Evolutionary conservation across 192 early-diverging fungal species (phyloP), one percentile per base, ranked within the genome.

Genomic region (Spizellomyces sp.): DNA sequence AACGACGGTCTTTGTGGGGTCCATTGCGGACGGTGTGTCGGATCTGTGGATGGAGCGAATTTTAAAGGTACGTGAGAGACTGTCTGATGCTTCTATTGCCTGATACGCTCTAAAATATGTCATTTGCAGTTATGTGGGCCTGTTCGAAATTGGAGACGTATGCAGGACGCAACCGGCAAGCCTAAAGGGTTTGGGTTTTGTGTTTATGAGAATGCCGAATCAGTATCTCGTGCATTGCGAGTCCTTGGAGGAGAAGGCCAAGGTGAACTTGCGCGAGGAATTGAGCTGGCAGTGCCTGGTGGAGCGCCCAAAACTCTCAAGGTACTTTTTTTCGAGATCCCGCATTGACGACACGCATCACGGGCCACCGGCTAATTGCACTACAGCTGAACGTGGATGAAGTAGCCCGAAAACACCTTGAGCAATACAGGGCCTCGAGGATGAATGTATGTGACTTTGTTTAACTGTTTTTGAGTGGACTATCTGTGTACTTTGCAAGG

Each of bases 181-280:
- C 87, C 86, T 2, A 92, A 90, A 58, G 84, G 80, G 0, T 92
- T 90, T 79, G 91, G 91, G 6, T 92, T 94, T 74, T 88, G 87
- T 52, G 85, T 88, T 52, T 94, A 89, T 75, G 84, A 80, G 5
- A 75, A 90, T 59, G 77, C 88, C 9, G 88, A 90, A 45, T 81
- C 84, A 58, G 77, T 90, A 5, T 61, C 90, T 22, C 75, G 89
- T 21, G 89, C 90, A 1, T 72, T 92, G 45, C 80, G 88, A 45
- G 79, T 92, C 1, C 47, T 93, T 56, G 86, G 87, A 41, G 90
- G 88, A 44, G 88, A 90, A 70, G 88, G 84, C 9, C 59, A 70
- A 5, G 64, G 64, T 8, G 55, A 57, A 43, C 17, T 63, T 1
- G 46, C 62, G 0, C 72, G 79, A 54, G 80, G 80, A 9, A 66